Conservation (phyloP, 2,329 filamentous ascomycete species). For the Aspergillus nomiae region DNA sequence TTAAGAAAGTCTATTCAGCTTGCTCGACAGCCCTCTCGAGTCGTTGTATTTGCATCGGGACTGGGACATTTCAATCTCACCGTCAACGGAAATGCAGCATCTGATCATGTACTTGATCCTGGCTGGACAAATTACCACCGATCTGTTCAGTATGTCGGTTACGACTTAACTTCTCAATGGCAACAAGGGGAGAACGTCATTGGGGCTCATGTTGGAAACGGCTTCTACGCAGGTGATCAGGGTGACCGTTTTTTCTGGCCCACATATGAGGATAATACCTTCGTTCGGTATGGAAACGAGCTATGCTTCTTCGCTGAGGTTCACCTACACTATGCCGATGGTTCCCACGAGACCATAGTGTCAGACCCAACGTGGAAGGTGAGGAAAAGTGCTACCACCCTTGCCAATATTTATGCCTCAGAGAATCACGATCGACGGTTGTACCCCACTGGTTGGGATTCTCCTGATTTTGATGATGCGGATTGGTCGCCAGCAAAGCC, state of each 20-base stretch:
- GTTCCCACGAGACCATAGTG: constrained; percentile 19
- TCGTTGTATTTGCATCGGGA: constrained; percentile 25
- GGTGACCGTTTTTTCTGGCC: constrained; percentile 30
- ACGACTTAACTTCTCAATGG: constrained; percentile 44
- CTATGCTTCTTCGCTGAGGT: constrained; percentile 29
- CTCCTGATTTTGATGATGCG: constrained; percentile 13
- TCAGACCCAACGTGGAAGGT: constrained; percentile 26
- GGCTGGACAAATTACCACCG: constrained; percentile 30
- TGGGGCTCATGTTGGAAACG: constrained; percentile 46
- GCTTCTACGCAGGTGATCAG: constrained; percentile 47
- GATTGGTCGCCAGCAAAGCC: constrained; percentile 23
- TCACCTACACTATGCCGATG: constrained; percentile 24
- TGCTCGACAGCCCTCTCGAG: constrained; percentile 11
- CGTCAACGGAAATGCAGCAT: constrained; percentile 22
- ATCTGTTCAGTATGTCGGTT: constrained; percentile 43
- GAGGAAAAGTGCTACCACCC: constrained; percentile 22
- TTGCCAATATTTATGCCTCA: constrained; percentile 29
- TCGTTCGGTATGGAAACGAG: constrained; percentile 28
- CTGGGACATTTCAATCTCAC: constrained; percentile 28
- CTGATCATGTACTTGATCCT: constrained; percentile 26
- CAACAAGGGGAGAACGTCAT: constrained; percentile 36
- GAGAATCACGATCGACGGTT: constrained; percentile 23
- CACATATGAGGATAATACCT: constrained; percentile 30
- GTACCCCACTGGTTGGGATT: constrained; percentile 25
- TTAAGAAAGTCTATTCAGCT: constrained; percentile 22